Conservation (phyloP, 176 grass and related monocot species). For the Sorghum bicolor region DNA sequence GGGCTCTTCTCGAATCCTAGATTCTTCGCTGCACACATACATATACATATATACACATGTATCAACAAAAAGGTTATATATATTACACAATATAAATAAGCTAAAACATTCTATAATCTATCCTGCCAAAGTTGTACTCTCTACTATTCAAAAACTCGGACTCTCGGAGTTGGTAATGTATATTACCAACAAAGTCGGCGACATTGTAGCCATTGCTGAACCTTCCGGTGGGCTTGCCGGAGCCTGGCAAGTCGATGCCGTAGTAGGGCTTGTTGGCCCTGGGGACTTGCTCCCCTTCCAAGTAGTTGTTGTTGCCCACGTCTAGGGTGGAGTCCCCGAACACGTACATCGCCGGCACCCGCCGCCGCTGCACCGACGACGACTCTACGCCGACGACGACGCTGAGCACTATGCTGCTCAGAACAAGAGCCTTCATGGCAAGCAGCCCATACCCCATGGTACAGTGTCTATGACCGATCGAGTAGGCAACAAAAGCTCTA, state of each 20-base stretch:
- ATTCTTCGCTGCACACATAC: constrained; percentile 11
- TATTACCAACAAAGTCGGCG: constrained; percentile 43
- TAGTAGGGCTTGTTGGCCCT: constrained; percentile 42
- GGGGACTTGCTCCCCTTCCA: constrained; percentile 9
- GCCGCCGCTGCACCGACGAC: not conserved
- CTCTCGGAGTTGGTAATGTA: too few relatives aligned
- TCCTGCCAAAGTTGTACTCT: too few relatives aligned
- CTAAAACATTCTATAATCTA: too few relatives aligned
- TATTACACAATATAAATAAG: too few relatives aligned
- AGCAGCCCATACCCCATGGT: too few relatives aligned
- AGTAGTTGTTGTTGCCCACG: constrained; percentile 49
- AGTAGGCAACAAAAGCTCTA: too few relatives aligned
- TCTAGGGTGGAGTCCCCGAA: constrained; percentile 49
- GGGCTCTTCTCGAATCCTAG: constrained; percentile 30
- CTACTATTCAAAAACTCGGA: too few relatives aligned
- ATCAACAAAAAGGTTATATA: not conserved
- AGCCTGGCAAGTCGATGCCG: constrained; percentile 41
- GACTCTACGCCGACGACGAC: too few relatives aligned
- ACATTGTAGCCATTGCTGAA: constrained; percentile 66
- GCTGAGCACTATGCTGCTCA: too few relatives aligned
- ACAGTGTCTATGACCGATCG: too few relatives aligned
- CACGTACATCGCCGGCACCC: constrained; percentile 39
- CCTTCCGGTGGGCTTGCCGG: constrained; percentile 40
- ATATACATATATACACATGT: not conserved
- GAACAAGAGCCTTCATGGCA: too few relatives aligned